These are phyloP conservation scores for Dimocarpus longan DNA, from an alignment of 345 rosid species.

Conservation along the genomic window DNA sequence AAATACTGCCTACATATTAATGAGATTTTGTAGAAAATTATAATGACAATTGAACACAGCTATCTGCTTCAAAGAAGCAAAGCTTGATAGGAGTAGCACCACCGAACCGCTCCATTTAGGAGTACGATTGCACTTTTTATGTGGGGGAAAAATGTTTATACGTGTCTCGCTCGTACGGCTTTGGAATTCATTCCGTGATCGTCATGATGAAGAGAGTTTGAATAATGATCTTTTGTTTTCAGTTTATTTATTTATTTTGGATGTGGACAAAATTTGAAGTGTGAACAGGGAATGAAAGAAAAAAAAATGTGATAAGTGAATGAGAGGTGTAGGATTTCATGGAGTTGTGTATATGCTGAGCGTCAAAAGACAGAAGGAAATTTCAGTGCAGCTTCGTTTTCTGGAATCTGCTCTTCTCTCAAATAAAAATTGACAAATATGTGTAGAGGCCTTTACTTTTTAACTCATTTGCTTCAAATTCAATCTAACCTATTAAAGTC, in stretches of 20 bases:
- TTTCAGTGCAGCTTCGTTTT: conserved; percentile 36
- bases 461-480: neutral
- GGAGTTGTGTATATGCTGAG: neutral
- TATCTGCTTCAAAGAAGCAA: too few species aligned
- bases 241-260: neutral
- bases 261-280: neutral
- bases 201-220: too few species aligned
- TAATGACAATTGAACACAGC: too few species aligned
- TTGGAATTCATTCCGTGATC: too few species aligned
- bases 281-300: neutral
- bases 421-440: neutral
- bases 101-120: too few species aligned
- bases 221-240: neutral
- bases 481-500: neutral
- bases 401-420: neutral
- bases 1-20: too few species aligned
- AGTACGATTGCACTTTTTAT: too few species aligned
- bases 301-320: neutral
- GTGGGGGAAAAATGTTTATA: neutral
- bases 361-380: conserved; percentile 17
- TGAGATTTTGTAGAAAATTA: too few species aligned
- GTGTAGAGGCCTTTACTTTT: neutral
- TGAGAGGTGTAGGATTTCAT: neutral
- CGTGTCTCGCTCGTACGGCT: neutral
- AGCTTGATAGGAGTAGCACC: too few species aligned